Conservation (phyloP, 1,284 basidiomycete genomes). For the Moesziomyces sp. region DNA sequence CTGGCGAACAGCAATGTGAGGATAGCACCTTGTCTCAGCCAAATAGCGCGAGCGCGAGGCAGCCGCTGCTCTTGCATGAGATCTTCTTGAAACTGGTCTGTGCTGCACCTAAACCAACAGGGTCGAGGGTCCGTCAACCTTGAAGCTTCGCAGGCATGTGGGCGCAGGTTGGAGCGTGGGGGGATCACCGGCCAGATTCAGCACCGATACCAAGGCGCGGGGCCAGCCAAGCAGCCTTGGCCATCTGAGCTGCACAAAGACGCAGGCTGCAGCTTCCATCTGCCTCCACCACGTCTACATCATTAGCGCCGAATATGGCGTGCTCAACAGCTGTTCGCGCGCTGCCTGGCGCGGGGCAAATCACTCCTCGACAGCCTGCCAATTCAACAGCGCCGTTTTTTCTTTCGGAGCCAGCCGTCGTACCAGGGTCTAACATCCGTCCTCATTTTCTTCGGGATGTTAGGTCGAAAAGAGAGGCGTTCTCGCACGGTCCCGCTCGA, state of each 20-base stretch:
- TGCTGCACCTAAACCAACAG: constrained; percentile 19
- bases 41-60: constrained; percentile 37
- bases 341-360: background rate
- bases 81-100: constrained; percentile 46
- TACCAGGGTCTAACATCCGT: background rate
- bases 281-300: constrained; percentile 7
- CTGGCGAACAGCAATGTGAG: background rate
- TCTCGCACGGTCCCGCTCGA: background rate
- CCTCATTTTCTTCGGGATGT: no score
- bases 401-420: no score
- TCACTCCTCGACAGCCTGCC: background rate
- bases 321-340: background rate
- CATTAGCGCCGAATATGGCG: constrained; percentile 7
- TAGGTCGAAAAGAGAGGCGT: no score
- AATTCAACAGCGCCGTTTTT: background rate
- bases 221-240: constrained; percentile 13
- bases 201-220: constrained; percentile 2
- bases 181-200: background rate
- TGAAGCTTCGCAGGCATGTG: no score
- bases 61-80: constrained; percentile 2
- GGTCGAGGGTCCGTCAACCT: constrained; percentile 7
- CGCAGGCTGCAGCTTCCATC: constrained; percentile 4
- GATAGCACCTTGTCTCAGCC: constrained; percentile 7
- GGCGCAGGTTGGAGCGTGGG: background rate
- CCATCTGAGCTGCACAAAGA: background rate